Base-by-base conservation (phyloP, 371 early-diverging fungal species). In the Choanephora cucurbitarum region DNA sequence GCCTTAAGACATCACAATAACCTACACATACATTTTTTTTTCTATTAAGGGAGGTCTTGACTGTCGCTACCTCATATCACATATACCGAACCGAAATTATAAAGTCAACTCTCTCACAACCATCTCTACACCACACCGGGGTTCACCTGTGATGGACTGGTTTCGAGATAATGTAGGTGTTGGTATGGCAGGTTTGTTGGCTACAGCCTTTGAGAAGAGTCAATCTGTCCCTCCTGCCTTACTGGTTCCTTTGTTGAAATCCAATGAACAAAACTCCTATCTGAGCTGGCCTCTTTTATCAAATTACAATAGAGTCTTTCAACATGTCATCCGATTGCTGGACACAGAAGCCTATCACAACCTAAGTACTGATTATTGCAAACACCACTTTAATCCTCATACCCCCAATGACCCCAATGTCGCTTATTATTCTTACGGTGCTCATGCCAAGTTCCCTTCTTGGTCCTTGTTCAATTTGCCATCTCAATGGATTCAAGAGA, bases 71-170 rank as follows among this genome's bases (percentile, higher is more conserved):
- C 66, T 96, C 45, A 84, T 93, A 33, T 72, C 91, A 7, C 91
- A 93, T 68, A 70, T 94, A 31, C 75, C 72, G 2, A 77, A 85
- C 37, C 72, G 76, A 45, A 65, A 74, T 32, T 93, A 88, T 61
- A 48, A 70, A 7, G 85, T 96, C 9, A 77, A 72, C 33, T 89
- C 93, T 5, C 69, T 96, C 21, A 92, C 94, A 0, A 94, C 95
- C 1, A 79, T 96, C n/a, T 89, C 88, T 5, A 93, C 96, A 11
- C 96, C 96, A 19, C 96, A 96, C 67, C 83, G 92, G 18, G 96
- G 96, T 7, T 84, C 85, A 33, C 84, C 90, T 13, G 88, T 94
- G 60, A 94, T 94, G 93, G 94, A 94, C 72, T 94, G 91, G 90
- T 90, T 88, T 59, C 81, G 89, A 22, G 93, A 93, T 62, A 74